phyloP scores from a whole-genome alignment of 495 filamentous ascomycete genomes.

The Penicillium ochrochloron region DNA sequence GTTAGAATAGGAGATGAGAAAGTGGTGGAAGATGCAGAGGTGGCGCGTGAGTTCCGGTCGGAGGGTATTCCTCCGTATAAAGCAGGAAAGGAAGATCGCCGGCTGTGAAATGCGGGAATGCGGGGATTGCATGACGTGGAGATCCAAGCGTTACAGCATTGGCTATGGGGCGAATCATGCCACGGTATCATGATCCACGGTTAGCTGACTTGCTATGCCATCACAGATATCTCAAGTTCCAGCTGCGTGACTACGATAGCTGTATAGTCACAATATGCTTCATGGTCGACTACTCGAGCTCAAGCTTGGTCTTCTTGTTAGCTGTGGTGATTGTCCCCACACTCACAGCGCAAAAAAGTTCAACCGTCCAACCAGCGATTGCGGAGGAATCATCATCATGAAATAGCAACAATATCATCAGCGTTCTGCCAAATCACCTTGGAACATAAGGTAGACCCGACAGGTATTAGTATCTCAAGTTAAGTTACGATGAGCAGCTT shows the following conservation, averaged over 20 bases:
- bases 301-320: not conserved
- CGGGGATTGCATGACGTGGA: constrained; percentile 37
- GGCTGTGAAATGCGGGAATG: constrained; percentile 27
- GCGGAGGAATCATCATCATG: not conserved
- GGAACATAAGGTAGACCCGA: too few relatives aligned
- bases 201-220: not conserved
- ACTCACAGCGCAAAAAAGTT: constrained; percentile 1
- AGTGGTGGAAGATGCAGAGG: constrained; percentile 8
- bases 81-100: constrained; percentile 22
- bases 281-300: not conserved
- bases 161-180: not conserved
- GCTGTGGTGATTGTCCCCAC: not conserved
- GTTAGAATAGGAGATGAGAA: not conserved
- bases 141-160: constrained; percentile 4
- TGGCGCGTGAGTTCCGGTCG: constrained; percentile 22
- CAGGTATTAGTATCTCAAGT: too few relatives aligned
- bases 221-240: not conserved
- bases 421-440: too few relatives aligned
- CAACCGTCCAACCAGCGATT: constrained; percentile 5
- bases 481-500: too few relatives aligned
- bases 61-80: constrained; percentile 14
- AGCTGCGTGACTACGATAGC: not conserved
- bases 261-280: not conserved
- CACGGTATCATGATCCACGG: not conserved
- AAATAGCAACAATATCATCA: not conserved